These are phyloP conservation scores for Suillus luteus DNA, from an alignment of 768 basidiomycete genomes.

Conservation along the genomic window DNA sequence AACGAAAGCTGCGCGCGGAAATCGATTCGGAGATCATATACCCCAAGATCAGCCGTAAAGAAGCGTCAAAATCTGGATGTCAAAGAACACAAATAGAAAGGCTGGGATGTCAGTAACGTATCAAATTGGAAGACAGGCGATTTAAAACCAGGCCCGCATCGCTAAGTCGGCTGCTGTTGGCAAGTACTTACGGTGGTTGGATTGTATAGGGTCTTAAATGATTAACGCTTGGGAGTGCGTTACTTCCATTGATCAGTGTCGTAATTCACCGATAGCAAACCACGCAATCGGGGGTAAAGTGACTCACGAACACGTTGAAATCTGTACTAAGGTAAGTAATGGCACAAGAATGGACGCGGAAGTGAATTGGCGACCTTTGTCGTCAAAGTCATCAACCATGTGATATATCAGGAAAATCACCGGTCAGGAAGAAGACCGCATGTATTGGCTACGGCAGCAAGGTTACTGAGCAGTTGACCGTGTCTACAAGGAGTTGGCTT, in stretches of 20 bases:
- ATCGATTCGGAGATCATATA: slow-evolving; percentile 34
- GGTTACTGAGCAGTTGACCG: slow-evolving; percentile 16
- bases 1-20: slow-evolving; percentile 27
- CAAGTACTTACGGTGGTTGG: slow-evolving; percentile 25
- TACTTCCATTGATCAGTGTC: slow-evolving; percentile 36
- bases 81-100: slow-evolving; percentile 18
- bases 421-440: slow-evolving; percentile 12
- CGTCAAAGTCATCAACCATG: slow-evolving; percentile 16
- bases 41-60: slow-evolving; percentile 26
- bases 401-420: slow-evolving; percentile 40
- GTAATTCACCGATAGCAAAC: slow-evolving; percentile 29
- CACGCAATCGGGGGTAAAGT: slow-evolving; percentile 27
- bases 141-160: slow-evolving; percentile 34
- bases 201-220: slow-evolving; percentile 28
- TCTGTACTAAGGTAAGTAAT: slow-evolving; percentile 17
- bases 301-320: slow-evolving; percentile 36
- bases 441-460: slow-evolving; percentile 12
- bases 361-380: slow-evolving; percentile 16
- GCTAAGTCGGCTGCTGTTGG: slow-evolving; percentile 28
- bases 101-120: slow-evolving; percentile 32
- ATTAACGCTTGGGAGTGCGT: slow-evolving; percentile 30
- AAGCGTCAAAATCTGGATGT: slow-evolving; percentile 23
- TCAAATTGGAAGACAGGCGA: slow-evolving; percentile 24
- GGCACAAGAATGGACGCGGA: slow-evolving; percentile 31
- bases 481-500: slow-evolving; percentile 26